Percentiles rank a stretch among this genome's conserved stretches.
These are phyloP conservation scores for Tieghemiomyces parasiticus DNA, from an alignment of 192 early-diverging fungal species.

Conservation along the genomic window DNA sequence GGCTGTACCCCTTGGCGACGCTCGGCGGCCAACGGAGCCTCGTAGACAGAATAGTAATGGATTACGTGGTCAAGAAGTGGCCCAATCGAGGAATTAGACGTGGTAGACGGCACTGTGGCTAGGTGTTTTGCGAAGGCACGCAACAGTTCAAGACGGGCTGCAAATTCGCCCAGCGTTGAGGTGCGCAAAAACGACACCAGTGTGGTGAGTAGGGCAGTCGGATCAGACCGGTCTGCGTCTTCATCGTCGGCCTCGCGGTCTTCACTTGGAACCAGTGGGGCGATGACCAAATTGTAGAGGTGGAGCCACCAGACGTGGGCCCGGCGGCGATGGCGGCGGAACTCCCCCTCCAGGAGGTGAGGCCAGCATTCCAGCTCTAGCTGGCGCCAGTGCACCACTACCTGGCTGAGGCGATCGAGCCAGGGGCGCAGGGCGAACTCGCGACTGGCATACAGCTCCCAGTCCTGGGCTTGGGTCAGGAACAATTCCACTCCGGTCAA, in stretches of 20 bases:
- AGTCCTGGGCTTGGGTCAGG: slow-evolving; percentile 80
- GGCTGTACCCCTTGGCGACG: slow-evolving; percentile 46
- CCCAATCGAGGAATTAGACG: slow-evolving; percentile 14
- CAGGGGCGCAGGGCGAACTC: slow-evolving; percentile 60
- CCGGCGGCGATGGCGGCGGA: slow-evolving; percentile 43
- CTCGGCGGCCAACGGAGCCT: slow-evolving; percentile 31
- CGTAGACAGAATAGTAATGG: slow-evolving; percentile 72
- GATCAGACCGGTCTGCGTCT: slow-evolving; percentile 2
- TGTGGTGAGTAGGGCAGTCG: slow-evolving; percentile 28
- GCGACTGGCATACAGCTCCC: slow-evolving; percentile 76
- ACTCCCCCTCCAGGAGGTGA: slow-evolving; percentile 69
- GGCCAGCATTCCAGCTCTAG: slow-evolving; percentile 84
- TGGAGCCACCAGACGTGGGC: slow-evolving; percentile 83
- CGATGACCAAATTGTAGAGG: slow-evolving; percentile 43
- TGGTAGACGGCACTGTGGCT: slow-evolving; percentile 3
- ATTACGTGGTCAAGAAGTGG: slow-evolving; percentile 63
- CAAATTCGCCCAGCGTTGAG: slow-evolving; percentile 65
- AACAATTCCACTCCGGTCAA: slow-evolving; percentile 80
- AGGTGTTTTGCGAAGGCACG: slow-evolving; percentile 31
- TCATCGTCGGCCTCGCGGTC: slow-evolving; percentile 11
- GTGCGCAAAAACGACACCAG: slow-evolving; percentile 72
- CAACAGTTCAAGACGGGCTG: slow-evolving; percentile 54
- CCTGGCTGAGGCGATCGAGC: slow-evolving; percentile 43
- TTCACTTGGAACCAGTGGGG: slow-evolving; percentile 13
- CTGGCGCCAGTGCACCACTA: slow-evolving; percentile 87